Conservation (phyloP, 371 early-diverging fungal species). For the Rhizopus sp. region DNA sequence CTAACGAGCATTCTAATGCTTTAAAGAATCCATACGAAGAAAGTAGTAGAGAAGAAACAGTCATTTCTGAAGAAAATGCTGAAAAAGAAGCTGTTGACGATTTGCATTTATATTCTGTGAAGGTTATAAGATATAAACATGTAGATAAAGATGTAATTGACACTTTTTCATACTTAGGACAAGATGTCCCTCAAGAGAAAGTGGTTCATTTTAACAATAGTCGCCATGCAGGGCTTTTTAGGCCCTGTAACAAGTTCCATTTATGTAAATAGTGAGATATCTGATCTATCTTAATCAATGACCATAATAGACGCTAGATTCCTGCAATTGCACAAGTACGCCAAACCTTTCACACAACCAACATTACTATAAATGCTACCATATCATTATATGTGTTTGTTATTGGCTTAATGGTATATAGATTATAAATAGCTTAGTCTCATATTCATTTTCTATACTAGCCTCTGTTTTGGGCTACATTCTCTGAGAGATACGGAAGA, state of each 20-base stretch:
- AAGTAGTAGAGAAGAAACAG: not conserved
- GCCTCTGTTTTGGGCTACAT: slow-evolving; percentile 71
- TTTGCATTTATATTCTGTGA: slow-evolving; percentile 9
- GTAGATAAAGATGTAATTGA: not conserved
- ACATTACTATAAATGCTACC: slow-evolving; percentile 43
- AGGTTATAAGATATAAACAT: not conserved
- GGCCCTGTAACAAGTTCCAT: slow-evolving; percentile 52
- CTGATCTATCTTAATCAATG: not conserved
- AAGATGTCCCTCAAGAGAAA: slow-evolving; percentile 21
- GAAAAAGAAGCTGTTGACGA: not conserved
- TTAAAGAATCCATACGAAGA: not conserved
- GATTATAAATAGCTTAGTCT: not conserved
- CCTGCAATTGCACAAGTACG: slow-evolving; percentile 48
- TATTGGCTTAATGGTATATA: slow-evolving; percentile 41
- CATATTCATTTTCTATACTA: slow-evolving; percentile 13
- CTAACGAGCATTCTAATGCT: slow-evolving; percentile 3
- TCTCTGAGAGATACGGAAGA: slow-evolving; percentile 70
- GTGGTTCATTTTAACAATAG: slow-evolving; percentile 44
- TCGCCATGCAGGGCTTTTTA: slow-evolving; percentile 50
- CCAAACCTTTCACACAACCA: slow-evolving; percentile 30
- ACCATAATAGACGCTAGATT: slow-evolving; percentile 19
- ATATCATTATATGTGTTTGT: slow-evolving; percentile 46
- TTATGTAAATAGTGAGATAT: slow-evolving; percentile 27
- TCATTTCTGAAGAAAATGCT: not conserved
- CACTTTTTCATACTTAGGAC: not conserved